Evolutionary conservation across 169 alveolate genomes (phyloP).

Genomic region (Cryptosporidium sp.): DNA sequence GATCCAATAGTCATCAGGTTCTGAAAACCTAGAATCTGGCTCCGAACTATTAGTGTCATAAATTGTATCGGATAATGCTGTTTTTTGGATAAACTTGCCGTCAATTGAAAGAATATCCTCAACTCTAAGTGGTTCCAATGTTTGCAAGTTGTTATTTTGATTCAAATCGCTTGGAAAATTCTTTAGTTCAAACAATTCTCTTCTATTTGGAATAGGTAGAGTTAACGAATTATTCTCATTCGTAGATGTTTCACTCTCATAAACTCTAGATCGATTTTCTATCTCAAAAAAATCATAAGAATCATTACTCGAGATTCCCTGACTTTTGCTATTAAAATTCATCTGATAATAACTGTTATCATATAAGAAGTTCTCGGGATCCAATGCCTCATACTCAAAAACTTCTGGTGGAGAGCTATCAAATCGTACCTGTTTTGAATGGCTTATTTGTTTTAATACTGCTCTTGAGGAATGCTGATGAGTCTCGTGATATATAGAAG

Average conservation of each 20-base stretch:
- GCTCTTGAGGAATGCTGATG: conserved; percentile 10
- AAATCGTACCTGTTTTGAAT: conserved; percentile 27
- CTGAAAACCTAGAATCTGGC: neutral
- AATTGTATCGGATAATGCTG: neutral
- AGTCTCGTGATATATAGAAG: neutral
- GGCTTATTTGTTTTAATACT: neutral
- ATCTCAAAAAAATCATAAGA: neutral
- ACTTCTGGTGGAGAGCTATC: conserved; percentile 21
- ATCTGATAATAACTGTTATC: neutral
- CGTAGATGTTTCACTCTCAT: neutral
- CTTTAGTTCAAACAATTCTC: neutral
- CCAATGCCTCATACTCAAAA: conserved; percentile 42
- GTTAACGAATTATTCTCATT: neutral
- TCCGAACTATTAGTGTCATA: neutral
- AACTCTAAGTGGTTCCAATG: neutral
- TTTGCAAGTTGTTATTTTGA: neutral
- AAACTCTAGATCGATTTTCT: neutral
- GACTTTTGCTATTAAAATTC: neutral
- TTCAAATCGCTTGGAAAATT: neutral
- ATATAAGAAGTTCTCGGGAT: neutral
- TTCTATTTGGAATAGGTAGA: conserved; percentile 35
- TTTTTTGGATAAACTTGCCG: conserved; percentile 40
- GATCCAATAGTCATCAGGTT: neutral
- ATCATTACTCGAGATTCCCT: neutral
- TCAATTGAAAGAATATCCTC: conserved; percentile 33